A percentile compares a stretch with the other conserved stretches of the same genome.
Conservation (phyloP, 2,329 filamentous ascomycete species). For the Aspergillus sp. region DNA sequence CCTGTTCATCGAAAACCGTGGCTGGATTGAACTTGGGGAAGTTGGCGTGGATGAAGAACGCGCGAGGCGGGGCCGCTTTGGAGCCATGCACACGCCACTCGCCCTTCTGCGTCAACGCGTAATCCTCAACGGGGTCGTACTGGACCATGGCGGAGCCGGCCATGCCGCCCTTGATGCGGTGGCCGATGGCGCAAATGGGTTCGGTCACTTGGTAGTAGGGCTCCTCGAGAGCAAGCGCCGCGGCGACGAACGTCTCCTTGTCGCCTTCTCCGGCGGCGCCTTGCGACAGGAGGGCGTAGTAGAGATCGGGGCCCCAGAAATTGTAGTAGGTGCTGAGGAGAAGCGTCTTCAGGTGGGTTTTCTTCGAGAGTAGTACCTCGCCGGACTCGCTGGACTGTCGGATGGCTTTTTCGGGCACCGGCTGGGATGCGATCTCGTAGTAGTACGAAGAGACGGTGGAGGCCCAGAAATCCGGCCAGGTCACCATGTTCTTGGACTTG, state of each 20-base stretch:
- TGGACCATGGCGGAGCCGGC: slow-evolving; percentile 41
- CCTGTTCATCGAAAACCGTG: slow-evolving; percentile 33
- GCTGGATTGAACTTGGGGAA: slow-evolving; percentile 42
- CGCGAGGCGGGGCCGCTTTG: slow-evolving; percentile 27
- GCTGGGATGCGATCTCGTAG: slow-evolving; percentile 38
- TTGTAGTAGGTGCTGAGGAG: slow-evolving; percentile 53
- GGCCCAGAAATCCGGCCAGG: slow-evolving; percentile 51
- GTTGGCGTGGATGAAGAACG: slow-evolving; percentile 44
- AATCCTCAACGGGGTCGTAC: slow-evolving; percentile 37
- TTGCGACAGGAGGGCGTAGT: slow-evolving; percentile 48
- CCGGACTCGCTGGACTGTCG: slow-evolving; percentile 45
- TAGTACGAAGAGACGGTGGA: slow-evolving; percentile 40
- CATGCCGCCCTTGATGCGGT: slow-evolving; percentile 28
- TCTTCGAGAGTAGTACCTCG: slow-evolving; percentile 47
- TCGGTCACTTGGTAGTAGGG: slow-evolving; percentile 45
- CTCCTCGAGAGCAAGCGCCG: slow-evolving; percentile 41
- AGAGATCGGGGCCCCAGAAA: slow-evolving; percentile 45
- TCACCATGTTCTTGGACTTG: slow-evolving; percentile 40
- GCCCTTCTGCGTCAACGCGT: slow-evolving; percentile 23
- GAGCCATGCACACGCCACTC: slow-evolving; percentile 27
- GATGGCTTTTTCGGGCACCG: slow-evolving; percentile 20
- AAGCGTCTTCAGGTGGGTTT: slow-evolving; percentile 41
- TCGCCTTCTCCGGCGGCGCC: slow-evolving; percentile 51
- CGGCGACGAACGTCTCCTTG: slow-evolving; percentile 52
- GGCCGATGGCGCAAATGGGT: slow-evolving; percentile 34